These are phyloP conservation scores for Calonectria hawksworthii DNA, from an alignment of 2,329 filamentous ascomycete species.

Conservation along the genomic window DNA sequence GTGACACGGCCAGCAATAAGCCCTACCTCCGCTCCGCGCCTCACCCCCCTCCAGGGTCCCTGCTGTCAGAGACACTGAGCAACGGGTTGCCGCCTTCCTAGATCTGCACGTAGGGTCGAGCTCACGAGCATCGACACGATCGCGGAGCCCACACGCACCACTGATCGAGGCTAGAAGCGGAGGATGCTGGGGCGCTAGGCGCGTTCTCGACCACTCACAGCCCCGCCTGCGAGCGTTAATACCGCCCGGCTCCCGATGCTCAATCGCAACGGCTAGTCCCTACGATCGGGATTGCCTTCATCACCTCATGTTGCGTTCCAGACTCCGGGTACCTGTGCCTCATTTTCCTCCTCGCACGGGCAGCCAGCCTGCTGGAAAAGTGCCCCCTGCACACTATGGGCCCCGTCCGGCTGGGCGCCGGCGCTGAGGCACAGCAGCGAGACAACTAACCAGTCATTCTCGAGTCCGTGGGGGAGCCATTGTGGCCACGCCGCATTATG, in stretches of 20 bases:
- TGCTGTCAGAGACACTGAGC: constrained; percentile 3
- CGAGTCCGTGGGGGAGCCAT: background rate
- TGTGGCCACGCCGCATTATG: background rate
- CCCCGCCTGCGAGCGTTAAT: background rate
- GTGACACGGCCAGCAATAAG: background rate
- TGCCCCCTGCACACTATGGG: background rate
- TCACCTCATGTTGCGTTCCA: background rate
- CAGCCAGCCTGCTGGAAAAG: background rate
- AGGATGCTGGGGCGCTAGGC: background rate
- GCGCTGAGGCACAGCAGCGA: background rate
- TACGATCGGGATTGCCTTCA: background rate
- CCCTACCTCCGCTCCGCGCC: background rate
- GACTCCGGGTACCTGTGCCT: background rate
- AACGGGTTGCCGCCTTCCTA: background rate
- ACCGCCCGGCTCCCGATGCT: constrained; percentile 6
- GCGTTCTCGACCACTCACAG: background rate
- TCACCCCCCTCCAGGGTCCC: background rate
- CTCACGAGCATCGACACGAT: constrained; percentile 36
- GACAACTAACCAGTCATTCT: constrained; percentile 13
- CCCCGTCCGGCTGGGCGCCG: background rate
- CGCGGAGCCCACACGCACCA: background rate
- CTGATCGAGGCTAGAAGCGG: constrained; percentile 13
- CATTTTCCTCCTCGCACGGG: background rate
- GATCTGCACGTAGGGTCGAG: constrained; percentile 41
- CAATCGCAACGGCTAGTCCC: constrained; percentile 4